Percentiles rank a stretch among this genome's conserved stretches.
Evolutionary conservation across 208 protist species (phyloP).

Genomic region (Trypanosoma scelopori): DNA sequence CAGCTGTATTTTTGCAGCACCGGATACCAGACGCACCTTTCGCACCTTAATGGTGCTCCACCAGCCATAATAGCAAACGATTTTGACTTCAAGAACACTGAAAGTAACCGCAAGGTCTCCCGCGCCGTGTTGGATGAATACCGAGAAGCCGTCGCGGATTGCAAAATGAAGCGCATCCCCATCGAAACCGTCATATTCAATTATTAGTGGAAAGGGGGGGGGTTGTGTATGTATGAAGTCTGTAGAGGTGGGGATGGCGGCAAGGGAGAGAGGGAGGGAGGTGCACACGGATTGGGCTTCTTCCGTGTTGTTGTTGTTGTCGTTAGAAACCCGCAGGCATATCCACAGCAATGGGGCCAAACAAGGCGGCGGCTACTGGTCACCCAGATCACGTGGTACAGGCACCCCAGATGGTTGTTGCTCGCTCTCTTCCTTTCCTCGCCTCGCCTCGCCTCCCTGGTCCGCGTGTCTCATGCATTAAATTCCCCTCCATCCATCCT

Average conservation of each 20-base stretch:
- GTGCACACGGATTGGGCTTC: not conserved
- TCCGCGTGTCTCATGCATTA: too few species aligned
- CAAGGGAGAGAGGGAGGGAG: not conserved
- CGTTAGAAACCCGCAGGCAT: too few species aligned
- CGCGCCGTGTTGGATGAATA: slow-evolving; percentile 71
- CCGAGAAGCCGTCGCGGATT: slow-evolving; percentile 61
- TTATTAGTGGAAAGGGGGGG: slow-evolving; percentile 40
- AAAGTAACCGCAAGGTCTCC: slow-evolving; percentile 67
- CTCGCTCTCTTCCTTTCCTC: too few species aligned
- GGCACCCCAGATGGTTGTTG: too few species aligned
- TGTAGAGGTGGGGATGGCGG: too few species aligned
- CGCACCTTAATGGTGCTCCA: slow-evolving; percentile 61
- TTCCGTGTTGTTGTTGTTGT: too few species aligned
- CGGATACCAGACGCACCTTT: slow-evolving; percentile 77
- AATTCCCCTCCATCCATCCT: too few species aligned
- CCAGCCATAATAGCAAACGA: slow-evolving; percentile 89
- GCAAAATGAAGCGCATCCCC: slow-evolving; percentile 41
- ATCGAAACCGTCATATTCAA: slow-evolving; percentile 85
- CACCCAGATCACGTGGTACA: too few species aligned
- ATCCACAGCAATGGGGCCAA: too few species aligned
- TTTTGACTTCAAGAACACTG: slow-evolving; percentile 73
- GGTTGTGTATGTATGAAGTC: too few species aligned
- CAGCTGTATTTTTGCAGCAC: slow-evolving; percentile 55
- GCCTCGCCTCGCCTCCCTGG: too few species aligned
- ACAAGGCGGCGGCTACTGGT: too few species aligned